Evolutionary conservation across 345 rosid genomes (phyloP), one percentile per base, ranked within the genome.

Genomic region (Leavenworthia alabamica): DNA sequence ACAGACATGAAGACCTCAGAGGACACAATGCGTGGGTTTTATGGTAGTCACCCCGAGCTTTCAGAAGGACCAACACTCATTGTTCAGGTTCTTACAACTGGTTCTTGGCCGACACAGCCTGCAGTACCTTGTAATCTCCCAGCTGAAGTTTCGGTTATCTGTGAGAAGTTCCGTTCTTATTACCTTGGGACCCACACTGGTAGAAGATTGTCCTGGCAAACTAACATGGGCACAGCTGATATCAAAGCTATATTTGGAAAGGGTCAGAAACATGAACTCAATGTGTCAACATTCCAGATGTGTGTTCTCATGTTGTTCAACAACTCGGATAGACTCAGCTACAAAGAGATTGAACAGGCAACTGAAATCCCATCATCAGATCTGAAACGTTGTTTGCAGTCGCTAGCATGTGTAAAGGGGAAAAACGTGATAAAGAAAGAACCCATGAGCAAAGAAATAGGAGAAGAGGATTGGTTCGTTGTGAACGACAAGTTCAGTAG

Each of bases 211-310:
- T 80, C 99, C 6, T 93, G 99, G 99, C 99, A 93, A 73, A 93
- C 99, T n/a, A 93, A 93, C 81, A 93, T 87, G 99, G 99, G 99
- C 50, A 80, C 95, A 27, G 99, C 99, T 0, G 99, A 93, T 54
- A 78, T 93, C 58, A 93, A 82, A 68, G 99, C 99, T 19, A 50
- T 65, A 5, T 89, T 93, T 40, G 99, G 94, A 53, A 93, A 86
- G 72, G 99, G 96, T 74, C 99, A 93, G 81, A 93, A 85, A 78
- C 99, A 93, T 55, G 99, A 89, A 72, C 66, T 93, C 81, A 93
- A 93, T 35, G 99, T 93, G 44, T 93, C 99, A 8, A 93, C 99
- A 1, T 93, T 85, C 81, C 99, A 93, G 37, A 93, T 93, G 99
- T 93, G 99, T 63, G 99, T 93, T 16, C 86, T 93, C 29, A 78